Percentiles rank a stretch among this genome's conserved stretches.
These are phyloP conservation scores for Rhizopus delemar DNA, from an alignment of 371 early-diverging fungal genomes.

Conservation along the genomic window DNA sequence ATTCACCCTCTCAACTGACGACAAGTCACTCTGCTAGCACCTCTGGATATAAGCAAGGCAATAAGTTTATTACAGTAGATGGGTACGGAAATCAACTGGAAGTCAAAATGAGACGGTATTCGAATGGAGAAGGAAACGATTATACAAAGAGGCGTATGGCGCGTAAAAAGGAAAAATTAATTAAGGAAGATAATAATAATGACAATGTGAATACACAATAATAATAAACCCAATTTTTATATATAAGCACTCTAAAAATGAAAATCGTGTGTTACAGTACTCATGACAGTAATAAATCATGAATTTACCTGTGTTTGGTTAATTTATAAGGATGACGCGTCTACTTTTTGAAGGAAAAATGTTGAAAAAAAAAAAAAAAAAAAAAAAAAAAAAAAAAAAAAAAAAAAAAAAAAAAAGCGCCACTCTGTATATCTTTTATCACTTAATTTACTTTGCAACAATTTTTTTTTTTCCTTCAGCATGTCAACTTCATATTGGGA, in stretches of 20 bases:
- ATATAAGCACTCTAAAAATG: no score
- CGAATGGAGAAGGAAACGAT: slow-evolving; percentile 16
- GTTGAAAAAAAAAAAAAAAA: no score
- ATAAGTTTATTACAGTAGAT: slow-evolving; percentile 47
- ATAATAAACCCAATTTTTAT: slow-evolving; percentile 2
- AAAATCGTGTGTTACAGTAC: no score
- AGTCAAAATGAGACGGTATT: slow-evolving; percentile 45
- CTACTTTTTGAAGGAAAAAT: neutral
- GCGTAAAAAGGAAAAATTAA: slow-evolving; percentile 21
- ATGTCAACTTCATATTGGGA: slow-evolving; percentile 20
- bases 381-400: slow-evolving; percentile 3
- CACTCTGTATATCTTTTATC: neutral
- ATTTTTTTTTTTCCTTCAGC: slow-evolving; percentile 5
- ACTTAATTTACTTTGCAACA: neutral
- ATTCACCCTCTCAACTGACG: slow-evolving; percentile 1
- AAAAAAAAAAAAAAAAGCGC: neutral
- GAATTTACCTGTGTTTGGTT: no score
- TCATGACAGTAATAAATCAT: no score
- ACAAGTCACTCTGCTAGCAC: slow-evolving; percentile 21
- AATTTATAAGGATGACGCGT: neutral
- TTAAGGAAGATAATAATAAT: neutral
- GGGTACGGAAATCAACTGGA: slow-evolving; percentile 44
- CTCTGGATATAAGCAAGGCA: slow-evolving; percentile 46
- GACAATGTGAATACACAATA: slow-evolving; percentile 1
- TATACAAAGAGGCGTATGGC: slow-evolving; percentile 26